Base-by-base conservation (phyloP, 148 eudicot genomes). In the Cornus kousa region DNA sequence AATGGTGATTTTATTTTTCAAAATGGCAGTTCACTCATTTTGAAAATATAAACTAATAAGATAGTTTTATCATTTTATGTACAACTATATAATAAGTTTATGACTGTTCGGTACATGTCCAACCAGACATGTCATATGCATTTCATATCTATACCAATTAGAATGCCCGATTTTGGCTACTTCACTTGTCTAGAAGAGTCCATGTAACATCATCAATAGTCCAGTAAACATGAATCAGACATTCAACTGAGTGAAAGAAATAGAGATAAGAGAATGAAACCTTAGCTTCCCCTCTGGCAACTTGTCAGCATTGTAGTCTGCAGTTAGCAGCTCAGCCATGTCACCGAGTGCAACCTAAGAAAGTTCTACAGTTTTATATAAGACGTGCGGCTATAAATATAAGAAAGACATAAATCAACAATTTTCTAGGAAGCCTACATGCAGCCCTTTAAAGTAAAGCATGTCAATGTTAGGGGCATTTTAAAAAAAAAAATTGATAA, bases 331-430 rank as follows among this genome's bases (percentile, higher is more conserved):
- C 82, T 96, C 98, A 60, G 88, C 89, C 97, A 96, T 96, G 75
- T 96, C 97, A 66, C 99, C 99, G 37, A 96, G 82, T 71, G 99
- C 99, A 78, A 94, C 99, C 99, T 96, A 81, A 43, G 60, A 70
- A 79, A 72, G 16, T 39, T 75, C 40, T 66, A 74, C 20, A 46
- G 19, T 53, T 37, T 14, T 33, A 53, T 23, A 62, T 5, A 17
- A 17, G 66, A 62, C 20, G 0, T 4, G 62, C 5, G 62, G 17
- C 62, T 57, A 19, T 57, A 19, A 13, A 20, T 19, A 62, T n/a
- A 20, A 20, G 22, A 62, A 62, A 20, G 24, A 53, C 59, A 53
- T 53, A 12, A 53, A 16, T 53, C 59, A 53, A 53, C 14, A 53
- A n/a, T 3, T 17, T 62, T 62, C 24, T 62, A 62, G 59, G 17